A percentile compares a stretch with the other conserved stretches of the same genome.
Conservation (phyloP, 2,329 filamentous ascomycete species). For the Anthostomella pinea region DNA sequence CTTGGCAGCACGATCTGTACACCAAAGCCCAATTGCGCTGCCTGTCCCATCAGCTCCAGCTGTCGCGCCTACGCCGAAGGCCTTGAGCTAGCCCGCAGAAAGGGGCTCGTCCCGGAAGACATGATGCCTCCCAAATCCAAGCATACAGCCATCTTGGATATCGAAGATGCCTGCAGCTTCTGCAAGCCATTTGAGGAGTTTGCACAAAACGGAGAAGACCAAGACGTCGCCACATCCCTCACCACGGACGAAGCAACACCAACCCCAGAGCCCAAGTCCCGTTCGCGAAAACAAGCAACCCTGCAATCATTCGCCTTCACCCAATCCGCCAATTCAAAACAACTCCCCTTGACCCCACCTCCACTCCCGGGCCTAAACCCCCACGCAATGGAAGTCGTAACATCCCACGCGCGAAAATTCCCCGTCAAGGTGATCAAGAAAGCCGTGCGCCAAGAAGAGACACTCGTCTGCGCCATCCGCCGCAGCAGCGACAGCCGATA, state of each 20-base stretch:
- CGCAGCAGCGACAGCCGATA: constrained; percentile 39
- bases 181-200: constrained; percentile 46
- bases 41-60: constrained; percentile 49
- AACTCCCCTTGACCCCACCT: constrained; percentile 6
- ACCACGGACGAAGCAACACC: constrained; percentile 7
- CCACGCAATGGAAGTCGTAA: constrained; percentile 33
- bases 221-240: constrained; percentile 15
- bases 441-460: constrained; percentile 49
- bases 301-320: constrained; percentile 29
- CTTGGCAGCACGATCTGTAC: constrained; percentile 61
- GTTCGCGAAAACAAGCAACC: constrained; percentile 20
- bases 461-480: constrained; percentile 51
- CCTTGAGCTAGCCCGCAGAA: constrained; percentile 26
- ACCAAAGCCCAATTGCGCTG: constrained; percentile 54
- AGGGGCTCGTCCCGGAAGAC: constrained; percentile 11
- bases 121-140: background rate
- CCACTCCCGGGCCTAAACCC: constrained; percentile 14
- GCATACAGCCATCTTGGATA: constrained; percentile 32
- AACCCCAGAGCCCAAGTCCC: constrained; percentile 8
- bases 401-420: constrained; percentile 48
- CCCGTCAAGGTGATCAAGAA: constrained; percentile 52
- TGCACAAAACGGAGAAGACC: constrained; percentile 12
- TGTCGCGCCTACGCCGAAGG: constrained; percentile 53
- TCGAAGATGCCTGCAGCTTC: constrained; percentile 49
- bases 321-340: constrained; percentile 6